phyloP scores from a whole-genome alignment of 306 rosid genomes.

The Glycine tomentella region DNA sequence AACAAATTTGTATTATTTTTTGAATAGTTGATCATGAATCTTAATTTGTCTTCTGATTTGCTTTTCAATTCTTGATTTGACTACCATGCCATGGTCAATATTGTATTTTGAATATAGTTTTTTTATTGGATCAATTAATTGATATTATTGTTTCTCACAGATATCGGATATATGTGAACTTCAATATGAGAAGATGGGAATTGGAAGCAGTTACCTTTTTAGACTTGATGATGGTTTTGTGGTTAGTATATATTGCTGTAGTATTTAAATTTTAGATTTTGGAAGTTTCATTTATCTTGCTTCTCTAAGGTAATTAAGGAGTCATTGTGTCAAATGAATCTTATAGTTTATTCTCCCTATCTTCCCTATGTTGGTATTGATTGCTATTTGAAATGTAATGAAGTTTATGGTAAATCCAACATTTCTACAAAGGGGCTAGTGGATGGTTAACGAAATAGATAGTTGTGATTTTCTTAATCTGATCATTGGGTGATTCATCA shows the following conservation, averaged over 20 bases:
- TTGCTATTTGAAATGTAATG: neutral
- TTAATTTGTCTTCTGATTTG: constrained; percentile 1
- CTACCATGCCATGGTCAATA: neutral
- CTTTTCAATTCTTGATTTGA: constrained; percentile 8
- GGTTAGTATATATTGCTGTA: constrained; percentile 70
- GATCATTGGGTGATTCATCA: constrained; percentile 9
- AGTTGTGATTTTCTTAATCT: constrained; percentile 9
- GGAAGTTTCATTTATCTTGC: neutral
- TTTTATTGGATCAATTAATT: neutral
- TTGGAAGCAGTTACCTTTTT: constrained; percentile 98
- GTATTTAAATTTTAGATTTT: constrained; percentile 23
- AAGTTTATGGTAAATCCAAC: constrained; percentile 8
- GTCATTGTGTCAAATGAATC: constrained; percentile 18
- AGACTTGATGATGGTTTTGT: constrained; percentile 97
- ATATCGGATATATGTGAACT: constrained; percentile 96
- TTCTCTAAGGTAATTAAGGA: constrained; percentile 20
- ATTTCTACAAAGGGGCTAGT: constrained; percentile 1
- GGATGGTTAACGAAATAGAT: constrained; percentile 24
- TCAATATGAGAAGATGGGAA: constrained; percentile 92
- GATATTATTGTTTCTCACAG: constrained; percentile 42
- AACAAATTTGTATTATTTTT: constrained; percentile 1
- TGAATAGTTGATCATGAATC: constrained; percentile 36
- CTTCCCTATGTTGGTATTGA: constrained; percentile 27
- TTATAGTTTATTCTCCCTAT: constrained; percentile 14
- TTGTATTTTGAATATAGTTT: constrained; percentile 7